Base-by-base conservation (phyloP, 805 yeast genomes). In the Jamesozyma gamospora region DNA sequence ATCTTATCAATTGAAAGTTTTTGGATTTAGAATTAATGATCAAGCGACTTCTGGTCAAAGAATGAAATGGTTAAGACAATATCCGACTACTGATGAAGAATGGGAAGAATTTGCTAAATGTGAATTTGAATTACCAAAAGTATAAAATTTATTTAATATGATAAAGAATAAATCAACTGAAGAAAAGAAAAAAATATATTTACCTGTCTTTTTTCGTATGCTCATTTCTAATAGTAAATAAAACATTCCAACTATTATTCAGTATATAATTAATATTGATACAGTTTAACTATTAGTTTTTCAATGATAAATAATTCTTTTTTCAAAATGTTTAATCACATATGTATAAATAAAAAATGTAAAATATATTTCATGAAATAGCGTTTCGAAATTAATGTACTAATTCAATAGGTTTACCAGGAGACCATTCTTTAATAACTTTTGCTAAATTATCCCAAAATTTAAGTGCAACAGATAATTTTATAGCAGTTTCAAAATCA, bases 41-140 rank as follows among this genome's bases (percentile, higher is more conserved):
- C 55, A 65, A 40, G 80, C 94, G 34, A 65, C 72, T 25, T 71
- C 82, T 35, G 98, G 98, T 0, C 88, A 94, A n/a, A 73, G 97
- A 50, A 92, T 92, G 97, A 74, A 72, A 52, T 92, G 98, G 98
- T 69, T 90, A 45, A 75, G 97, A 51, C 78, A 77, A 58, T 68
- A 73, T 47, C 97, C 97, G 3, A 64, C 65, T 33, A 71, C 76
- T 3, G 70, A 64, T 15, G 75, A 67, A 32, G 88, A 82, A 52
- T 61, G 72, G 49, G 70, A 65, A 37, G 94, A 84, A 52, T 77
- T 67, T 47, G 70, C 74, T 5, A 63, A 62, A 28, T 82, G 92
- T 55, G 85, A 82, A 56, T 79, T 72, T 50, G 70, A 65, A 31
- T 56, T 76, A 17, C 82, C 84, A 52, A 29, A 21, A n/a, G 24